Evolutionary conservation across 2,329 filamentous ascomycete species (phyloP).

Genomic region (Microascus cirrosus): DNA sequence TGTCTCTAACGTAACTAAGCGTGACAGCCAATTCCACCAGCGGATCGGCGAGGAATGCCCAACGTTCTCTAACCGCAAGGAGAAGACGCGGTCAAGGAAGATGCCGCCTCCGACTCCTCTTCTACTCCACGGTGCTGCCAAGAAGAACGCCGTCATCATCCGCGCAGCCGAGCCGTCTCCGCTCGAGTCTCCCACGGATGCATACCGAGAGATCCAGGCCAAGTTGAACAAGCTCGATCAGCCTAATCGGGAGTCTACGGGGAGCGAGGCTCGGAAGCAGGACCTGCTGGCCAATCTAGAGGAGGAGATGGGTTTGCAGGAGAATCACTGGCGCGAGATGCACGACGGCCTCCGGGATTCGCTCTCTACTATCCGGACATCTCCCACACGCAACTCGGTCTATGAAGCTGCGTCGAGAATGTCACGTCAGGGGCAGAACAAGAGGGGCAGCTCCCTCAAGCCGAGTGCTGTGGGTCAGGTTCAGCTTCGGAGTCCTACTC

Average conservation of each 20-base stretch:
- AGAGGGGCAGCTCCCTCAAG: slow-evolving; percentile 4
- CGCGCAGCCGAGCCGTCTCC: slow-evolving; percentile 38
- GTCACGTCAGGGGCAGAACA: neutral
- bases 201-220: slow-evolving; percentile 36
- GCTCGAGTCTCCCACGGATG: slow-evolving; percentile 38
- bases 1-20: slow-evolving; percentile 9
- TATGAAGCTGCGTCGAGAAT: neutral
- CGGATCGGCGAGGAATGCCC: slow-evolving; percentile 48
- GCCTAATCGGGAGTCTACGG: slow-evolving; percentile 20
- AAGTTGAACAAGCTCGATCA: slow-evolving; percentile 39
- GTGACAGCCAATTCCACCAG: slow-evolving; percentile 33
- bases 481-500: slow-evolving; percentile 39
- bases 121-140: slow-evolving; percentile 27
- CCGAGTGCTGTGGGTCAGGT: slow-evolving; percentile 10
- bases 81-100: slow-evolving; percentile 32
- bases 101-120: slow-evolving; percentile 47
- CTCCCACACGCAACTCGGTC: slow-evolving; percentile 17
- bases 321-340: slow-evolving; percentile 48
- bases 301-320: slow-evolving; percentile 49
- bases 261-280: slow-evolving; percentile 25
- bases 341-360: slow-evolving; percentile 42
- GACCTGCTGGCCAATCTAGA: slow-evolving; percentile 48
- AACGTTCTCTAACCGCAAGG: slow-evolving; percentile 44
- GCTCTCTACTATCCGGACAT: slow-evolving; percentile 30
- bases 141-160: slow-evolving; percentile 29